Base-by-base conservation (phyloP, 345 rosid genomes). In the Reutealis trisperma region DNA sequence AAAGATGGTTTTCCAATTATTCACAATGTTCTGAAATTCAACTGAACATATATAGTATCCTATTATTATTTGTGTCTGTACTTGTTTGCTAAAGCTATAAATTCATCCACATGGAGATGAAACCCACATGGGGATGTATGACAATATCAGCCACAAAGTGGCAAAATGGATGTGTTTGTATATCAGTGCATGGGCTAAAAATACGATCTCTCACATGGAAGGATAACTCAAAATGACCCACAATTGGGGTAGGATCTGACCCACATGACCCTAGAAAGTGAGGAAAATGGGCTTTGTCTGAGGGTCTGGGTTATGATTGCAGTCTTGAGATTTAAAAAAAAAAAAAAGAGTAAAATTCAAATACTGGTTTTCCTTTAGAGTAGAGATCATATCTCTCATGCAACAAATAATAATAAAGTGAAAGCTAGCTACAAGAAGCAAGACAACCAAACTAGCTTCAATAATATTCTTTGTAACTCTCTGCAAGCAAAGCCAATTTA, bases 401-500 rank as follows among this genome's bases (percentile, higher is more conserved):
- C 81, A 82, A 68, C 73, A 66, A 63, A 61, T 15, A 6, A 60
- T n/a, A 62, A 18, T 78, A 84, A 87, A 81, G 89, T 70, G 74
- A 81, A 83, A 83, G 77, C 27, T 12, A 83, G 77, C 27, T 12
- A 62, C 58, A 64, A 63, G 51, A 25, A 8, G 55, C 63, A 54
- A 54, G 59, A 37, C 59, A 54, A 54, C 22, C 59, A 15, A 54
- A 4, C n/a, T 19, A 44, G 6, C 59, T 54, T 21, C 6, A 66
- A 66, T 66, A 45, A 83, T 83, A 88, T 84, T 86, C 89, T 84
- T 88, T 86, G 91, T 79, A 75, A 71, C 84, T 83, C 80, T 78
- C 70, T 58, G 21, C 91, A 88, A 88, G 89, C 91, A 88, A 88
- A 84, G 85, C 82, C 76, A 75, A 72, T 61, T 79, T 76, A 80